phyloP scores from a whole-genome alignment of 306 rosid species.

The Sphenostylis stenocarpa region DNA sequence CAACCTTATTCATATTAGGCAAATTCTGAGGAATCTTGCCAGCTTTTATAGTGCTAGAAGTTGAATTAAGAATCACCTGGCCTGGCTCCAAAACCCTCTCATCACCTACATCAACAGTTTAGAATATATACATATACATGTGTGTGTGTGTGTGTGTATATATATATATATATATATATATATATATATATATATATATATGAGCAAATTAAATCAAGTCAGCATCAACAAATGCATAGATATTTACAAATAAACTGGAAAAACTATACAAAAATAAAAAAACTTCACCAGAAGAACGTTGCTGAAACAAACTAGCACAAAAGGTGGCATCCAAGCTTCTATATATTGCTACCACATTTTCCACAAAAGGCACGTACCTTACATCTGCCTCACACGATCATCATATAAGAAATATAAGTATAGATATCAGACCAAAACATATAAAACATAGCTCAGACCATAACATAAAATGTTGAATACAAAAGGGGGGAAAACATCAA shows the following conservation, averaged over 20 bases:
- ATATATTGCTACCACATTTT: constrained; percentile 66
- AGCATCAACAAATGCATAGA: background rate
- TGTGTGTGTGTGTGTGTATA: too few relatives aligned
- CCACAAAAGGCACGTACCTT: constrained; percentile 66
- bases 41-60: constrained; percentile 15
- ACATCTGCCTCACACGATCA: constrained; percentile 49
- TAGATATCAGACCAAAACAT: background rate
- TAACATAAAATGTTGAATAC: background rate
- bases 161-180: background rate
- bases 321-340: constrained; percentile 63
- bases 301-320: constrained; percentile 48
- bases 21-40: constrained; percentile 7
- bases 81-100: constrained; percentile 36
- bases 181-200: background rate
- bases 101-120: constrained; percentile 42
- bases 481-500: background rate
- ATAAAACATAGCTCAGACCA: background rate
- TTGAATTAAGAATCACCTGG: constrained; percentile 24
- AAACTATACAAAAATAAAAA: background rate
- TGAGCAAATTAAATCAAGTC: background rate
- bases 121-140: background rate
- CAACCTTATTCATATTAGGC: constrained; percentile 27
- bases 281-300: constrained; percentile 53
- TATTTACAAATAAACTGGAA: background rate
- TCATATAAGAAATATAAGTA: background rate